Evolutionary conservation across 805 yeast genomes (phyloP).

Genomic region (Wickerhamomyces alni): DNA sequence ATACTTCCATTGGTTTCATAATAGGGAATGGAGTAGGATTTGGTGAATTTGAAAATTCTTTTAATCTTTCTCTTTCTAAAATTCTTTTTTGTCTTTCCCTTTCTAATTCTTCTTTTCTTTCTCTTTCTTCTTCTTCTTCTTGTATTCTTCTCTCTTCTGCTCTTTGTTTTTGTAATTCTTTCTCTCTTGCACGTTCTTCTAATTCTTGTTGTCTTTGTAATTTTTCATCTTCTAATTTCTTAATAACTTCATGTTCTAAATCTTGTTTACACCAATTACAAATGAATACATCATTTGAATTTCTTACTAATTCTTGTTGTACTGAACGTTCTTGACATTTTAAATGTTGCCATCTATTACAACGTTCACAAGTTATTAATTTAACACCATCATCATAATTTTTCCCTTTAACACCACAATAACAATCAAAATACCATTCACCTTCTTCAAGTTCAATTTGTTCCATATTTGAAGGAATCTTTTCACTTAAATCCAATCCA

Average conservation of each 20-base stretch:
- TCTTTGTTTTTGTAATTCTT: conserved; percentile 15
- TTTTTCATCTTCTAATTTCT: conserved; percentile 18
- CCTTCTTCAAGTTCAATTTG: conserved; percentile 28
- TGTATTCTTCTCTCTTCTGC: conserved; percentile 10
- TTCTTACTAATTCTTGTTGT: conserved; percentile 22
- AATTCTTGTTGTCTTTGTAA: conserved; percentile 14
- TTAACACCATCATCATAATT: conserved; percentile 32
- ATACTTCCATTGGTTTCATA: no score
- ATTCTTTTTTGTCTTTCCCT: conserved; percentile 19
- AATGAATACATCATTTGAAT: conserved; percentile 21
- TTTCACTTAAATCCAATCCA: conserved; percentile 22
- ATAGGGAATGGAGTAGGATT: no score
- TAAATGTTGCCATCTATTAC: conserved; percentile 33
- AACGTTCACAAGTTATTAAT: conserved; percentile 29
- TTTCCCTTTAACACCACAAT: conserved; percentile 28
- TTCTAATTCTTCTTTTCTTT: conserved; percentile 17
- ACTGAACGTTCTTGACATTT: conserved; percentile 27
- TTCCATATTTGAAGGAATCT: conserved; percentile 12
- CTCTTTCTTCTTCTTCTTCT: conserved; percentile 15
- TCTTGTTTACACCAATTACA: conserved; percentile 25
- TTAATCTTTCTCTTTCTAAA: conserved; percentile 18
- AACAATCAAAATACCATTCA: conserved; percentile 32
- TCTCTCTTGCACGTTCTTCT: conserved; percentile 18
- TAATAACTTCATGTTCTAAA: conserved; percentile 16
- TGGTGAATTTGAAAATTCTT: not conserved